phyloP scores from a whole-genome alignment of 1,139 yeast genomes.

The Protomyces lactucae-debilis region DNA sequence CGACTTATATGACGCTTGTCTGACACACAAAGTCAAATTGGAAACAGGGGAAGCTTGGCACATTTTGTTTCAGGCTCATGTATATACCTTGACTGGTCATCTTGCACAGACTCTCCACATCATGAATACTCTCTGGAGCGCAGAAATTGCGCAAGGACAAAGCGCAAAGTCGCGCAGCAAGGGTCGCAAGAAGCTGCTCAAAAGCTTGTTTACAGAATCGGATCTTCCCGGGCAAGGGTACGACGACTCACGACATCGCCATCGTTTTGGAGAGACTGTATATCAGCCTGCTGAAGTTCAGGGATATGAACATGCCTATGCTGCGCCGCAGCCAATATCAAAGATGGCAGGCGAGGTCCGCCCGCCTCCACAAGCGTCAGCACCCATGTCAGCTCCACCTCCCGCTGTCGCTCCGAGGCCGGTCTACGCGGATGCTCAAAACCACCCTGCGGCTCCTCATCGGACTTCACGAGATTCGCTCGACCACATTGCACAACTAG shows the following conservation, averaged over 20 bases:
- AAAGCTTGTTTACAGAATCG: background rate
- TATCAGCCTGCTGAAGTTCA: background rate
- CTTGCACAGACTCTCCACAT: too few relatives aligned
- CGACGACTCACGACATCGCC: background rate
- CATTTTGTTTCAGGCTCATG: background rate
- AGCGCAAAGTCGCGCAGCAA: background rate
- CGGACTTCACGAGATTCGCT: background rate
- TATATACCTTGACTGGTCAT: too few relatives aligned
- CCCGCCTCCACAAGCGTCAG: background rate
- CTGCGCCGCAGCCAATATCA: background rate
- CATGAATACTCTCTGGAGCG: background rate
- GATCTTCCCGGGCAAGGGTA: background rate
- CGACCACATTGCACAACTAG: slow-evolving; percentile 17
- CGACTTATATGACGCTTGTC: too few relatives aligned
- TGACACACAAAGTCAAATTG: too few relatives aligned
- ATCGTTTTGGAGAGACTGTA: background rate
- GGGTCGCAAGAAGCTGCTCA: background rate
- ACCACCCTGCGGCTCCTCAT: background rate
- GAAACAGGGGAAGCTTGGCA: background rate
- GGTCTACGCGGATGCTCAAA: background rate
- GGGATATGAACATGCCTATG: background rate
- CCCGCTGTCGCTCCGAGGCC: background rate
- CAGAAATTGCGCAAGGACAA: background rate
- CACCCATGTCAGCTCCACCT: background rate
- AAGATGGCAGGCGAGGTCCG: background rate